Evolutionary conservation across 192 early-diverging fungal genomes (phyloP), one percentile per base, ranked within the genome.

Genomic region (Rhizoclosmatium sp.): DNA sequence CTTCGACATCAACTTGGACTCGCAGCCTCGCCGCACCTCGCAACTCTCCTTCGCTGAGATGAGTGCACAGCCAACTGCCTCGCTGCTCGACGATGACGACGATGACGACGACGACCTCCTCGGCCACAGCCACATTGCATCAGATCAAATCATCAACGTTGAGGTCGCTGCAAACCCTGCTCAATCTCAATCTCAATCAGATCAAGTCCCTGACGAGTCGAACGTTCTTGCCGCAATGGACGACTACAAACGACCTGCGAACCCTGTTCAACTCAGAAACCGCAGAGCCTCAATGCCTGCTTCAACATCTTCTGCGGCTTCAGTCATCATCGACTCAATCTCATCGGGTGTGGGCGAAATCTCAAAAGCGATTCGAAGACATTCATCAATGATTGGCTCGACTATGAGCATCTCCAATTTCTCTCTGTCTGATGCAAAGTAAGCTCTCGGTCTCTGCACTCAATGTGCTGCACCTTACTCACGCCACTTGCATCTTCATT

Each of bases 211-310:
- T 31, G 31, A 31, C 0, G 31, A 31, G n/a, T 31, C 62, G 39
- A 40, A 19, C 39, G n/a, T 40, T 2, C 62, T 40, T 31, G 12
- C 62, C 14, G 62, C n/a, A 65, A 19, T 65, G n/a, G 62, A 65
- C 12, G 21, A 69, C 61, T 40, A 40, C 66, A 69, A 19, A 19
- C 39, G 14, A 47, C 66, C 66, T 44, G 46, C 44, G 5, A 69
- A 69, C 23, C 66, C 66, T 10, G 66, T 69, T 23, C 40, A 69
- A 3, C 66, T 69, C 2, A 31, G 31, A 31, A 31, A 31, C 31
- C 66, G 66, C 42, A 7, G 66, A 42, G 45, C 39, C 46, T 69
- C 66, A n/a, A 69, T 69, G 66, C 66, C 66, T 12, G 66, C 46
- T 10, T 40, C 39, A 21, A 69, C 45, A 31, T 40, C 62, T n/a